Base-by-base conservation (phyloP, 371 early-diverging fungal genomes). In the Dichotomocladium elegans region DNA sequence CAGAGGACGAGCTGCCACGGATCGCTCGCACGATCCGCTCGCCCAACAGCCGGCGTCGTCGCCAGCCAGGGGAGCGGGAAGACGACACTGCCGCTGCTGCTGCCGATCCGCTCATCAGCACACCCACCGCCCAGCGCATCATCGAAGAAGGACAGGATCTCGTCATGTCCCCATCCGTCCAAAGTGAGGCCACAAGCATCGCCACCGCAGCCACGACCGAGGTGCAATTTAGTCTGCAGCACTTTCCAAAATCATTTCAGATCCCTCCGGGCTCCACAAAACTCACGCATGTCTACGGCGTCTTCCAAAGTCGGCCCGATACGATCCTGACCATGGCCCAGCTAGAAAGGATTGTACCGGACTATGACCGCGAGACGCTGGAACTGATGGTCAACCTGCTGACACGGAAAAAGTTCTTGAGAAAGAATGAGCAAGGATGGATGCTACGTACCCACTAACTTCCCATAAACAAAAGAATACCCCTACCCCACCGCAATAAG, bases 251-350 rank as follows among this genome's bases (percentile, higher is more conserved):
- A n/a, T 24, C 56, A 9, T 74, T 68, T 52, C 57, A 56, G 27
- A 48, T 30, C 8, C 72, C 75, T 14, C 75, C 75, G 7, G 64
- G 53, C 19, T 75, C 75, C 5, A 60, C 57, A 1, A 58, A 63
- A 42, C 37, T 75, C 11, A 66, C 64, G 7, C 50, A 60, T 7
- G 50, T 75, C 2, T 69, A 71, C 37, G 53, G 49, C 11, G 26
- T 56, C 12, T 75, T 75, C 35, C 26, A 51, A 12, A 50, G 65
- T 9, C 55, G 61, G 7, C 66, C 63, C 11, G 68, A 58, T 1
- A 50, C 46, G 7, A 40, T 61, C 25, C 19, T 68, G 24, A 61
- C 59, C 0, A 21, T 55, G 14, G 48, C 63, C 6, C 57, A 68
- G 43, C 28, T 57, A 1, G 15, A 52, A 12, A 31, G 44, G 3